Percentiles rank a stretch among this genome's conserved stretches.
Evolutionary conservation across 192 early-diverging fungal species (phyloP).

Genomic region (Coemansia sp.): DNA sequence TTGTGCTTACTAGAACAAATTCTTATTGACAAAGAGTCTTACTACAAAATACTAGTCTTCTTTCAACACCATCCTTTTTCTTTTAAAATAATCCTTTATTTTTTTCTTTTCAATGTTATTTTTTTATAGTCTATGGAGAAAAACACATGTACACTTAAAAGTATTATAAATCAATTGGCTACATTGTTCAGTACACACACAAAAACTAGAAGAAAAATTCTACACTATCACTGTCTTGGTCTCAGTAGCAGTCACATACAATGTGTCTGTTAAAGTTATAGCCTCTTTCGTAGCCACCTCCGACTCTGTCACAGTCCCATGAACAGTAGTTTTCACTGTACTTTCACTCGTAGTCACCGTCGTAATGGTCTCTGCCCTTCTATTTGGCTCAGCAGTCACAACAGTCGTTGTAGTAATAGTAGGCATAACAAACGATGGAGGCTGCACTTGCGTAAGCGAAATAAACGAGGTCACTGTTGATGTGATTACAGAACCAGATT

Average conservation of each 20-base stretch:
- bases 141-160: not conserved
- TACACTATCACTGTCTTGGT: slow-evolving; percentile 5
- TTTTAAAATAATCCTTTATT: not conserved
- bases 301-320: not conserved
- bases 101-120: not conserved
- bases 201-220: not conserved
- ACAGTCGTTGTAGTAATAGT: not conserved
- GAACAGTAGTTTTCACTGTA: not conserved
- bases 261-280: slow-evolving; percentile 7
- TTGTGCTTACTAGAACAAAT: not conserved
- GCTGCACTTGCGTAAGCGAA: not conserved
- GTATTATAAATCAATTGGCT: not conserved
- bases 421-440: not conserved
- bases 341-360: not conserved
- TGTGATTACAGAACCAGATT: not conserved
- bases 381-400: slow-evolving; percentile 9
- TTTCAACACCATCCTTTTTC: not conserved
- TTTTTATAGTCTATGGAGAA: not conserved
- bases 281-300: not conserved
- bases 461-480: slow-evolving; percentile 4
- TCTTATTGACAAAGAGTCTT: not conserved
- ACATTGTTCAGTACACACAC: not conserved
- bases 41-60: not conserved
- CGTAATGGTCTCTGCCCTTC: not conserved
- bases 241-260: slow-evolving; percentile 8